Evolutionary conservation across 345 rosid genomes (phyloP).

Genomic region (Raphanus sativus): DNA sequence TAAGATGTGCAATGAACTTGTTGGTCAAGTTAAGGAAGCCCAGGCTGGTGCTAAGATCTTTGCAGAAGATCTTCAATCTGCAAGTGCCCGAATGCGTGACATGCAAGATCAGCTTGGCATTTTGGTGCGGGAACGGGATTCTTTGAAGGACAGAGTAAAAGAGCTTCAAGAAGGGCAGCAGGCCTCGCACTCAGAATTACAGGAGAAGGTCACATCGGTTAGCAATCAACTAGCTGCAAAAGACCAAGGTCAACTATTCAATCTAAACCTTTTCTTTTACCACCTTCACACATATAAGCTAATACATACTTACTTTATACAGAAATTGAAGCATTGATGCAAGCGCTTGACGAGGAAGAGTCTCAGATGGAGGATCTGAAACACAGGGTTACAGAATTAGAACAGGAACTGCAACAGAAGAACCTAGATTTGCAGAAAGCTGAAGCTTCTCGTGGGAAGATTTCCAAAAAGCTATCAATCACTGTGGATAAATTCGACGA

Average conservation of each 20-base stretch:
- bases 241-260: conserved; percentile 67
- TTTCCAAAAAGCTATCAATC: conserved; percentile 72
- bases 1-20: conserved; percentile 77
- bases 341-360: conserved; percentile 98
- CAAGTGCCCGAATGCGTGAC: conserved; percentile 48
- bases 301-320: conserved; percentile 19
- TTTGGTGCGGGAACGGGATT: conserved; percentile 50
- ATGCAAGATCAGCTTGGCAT: conserved; percentile 57
- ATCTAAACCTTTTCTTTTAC: conserved; percentile 20
- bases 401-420: conserved; percentile 60
- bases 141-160: conserved; percentile 52
- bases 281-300: background rate
- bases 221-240: conserved; percentile 60
- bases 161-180: conserved; percentile 61
- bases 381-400: conserved; percentile 59
- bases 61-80: conserved; percentile 66
- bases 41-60: conserved; percentile 64
- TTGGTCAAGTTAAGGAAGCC: conserved; percentile 86
- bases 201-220: conserved; percentile 55
- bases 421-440: conserved; percentile 65
- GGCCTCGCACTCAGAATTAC: conserved; percentile 47
- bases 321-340: conserved; percentile 93
- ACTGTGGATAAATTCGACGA: conserved; percentile 90
- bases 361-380: conserved; percentile 78
- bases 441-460: conserved; percentile 80